phyloP scores from a whole-genome alignment of 495 filamentous ascomycete genomes.

The Xylaria cubensis region DNA sequence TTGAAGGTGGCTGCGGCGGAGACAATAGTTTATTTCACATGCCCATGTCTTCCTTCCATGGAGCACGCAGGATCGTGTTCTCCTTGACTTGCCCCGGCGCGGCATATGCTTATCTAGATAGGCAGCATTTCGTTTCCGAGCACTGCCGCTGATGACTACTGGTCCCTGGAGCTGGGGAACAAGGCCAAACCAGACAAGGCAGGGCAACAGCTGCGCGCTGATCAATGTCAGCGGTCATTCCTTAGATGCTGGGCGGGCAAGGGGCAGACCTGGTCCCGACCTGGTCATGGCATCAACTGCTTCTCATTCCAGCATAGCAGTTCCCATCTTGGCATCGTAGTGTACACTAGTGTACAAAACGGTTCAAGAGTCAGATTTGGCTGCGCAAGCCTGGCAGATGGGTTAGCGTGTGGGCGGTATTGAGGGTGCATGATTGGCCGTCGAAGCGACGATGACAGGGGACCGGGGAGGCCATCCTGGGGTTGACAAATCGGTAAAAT shows the following conservation, averaged over 20 bases:
- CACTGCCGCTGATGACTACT: conserved; percentile 21
- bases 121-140: conserved; percentile 9
- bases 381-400: conserved; percentile 7
- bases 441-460: conserved; percentile 18
- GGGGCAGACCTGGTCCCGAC: conserved; percentile 9
- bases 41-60: background rate
- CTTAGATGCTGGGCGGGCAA: conserved; percentile 13
- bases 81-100: conserved; percentile 15
- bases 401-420: conserved; percentile 10
- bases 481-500: conserved; percentile 23
- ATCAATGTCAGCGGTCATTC: conserved; percentile 16
- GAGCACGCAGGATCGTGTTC: conserved; percentile 14
- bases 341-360: conserved; percentile 16
- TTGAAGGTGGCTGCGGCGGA: conserved; percentile 15
- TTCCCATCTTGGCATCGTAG: conserved; percentile 8
- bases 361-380: conserved; percentile 5
- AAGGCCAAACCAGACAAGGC: background rate
- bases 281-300: conserved; percentile 15
- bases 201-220: conserved; percentile 13
- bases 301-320: conserved; percentile 21
- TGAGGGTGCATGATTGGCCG: conserved; percentile 9
- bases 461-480: background rate
- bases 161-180: background rate
- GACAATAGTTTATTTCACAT: conserved; percentile 23
- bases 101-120: conserved; percentile 17